Percentiles rank a stretch among this genome's conserved stretches.
Conservation (phyloP, 257 asterid species). For the Solanum ossicruentum region DNA sequence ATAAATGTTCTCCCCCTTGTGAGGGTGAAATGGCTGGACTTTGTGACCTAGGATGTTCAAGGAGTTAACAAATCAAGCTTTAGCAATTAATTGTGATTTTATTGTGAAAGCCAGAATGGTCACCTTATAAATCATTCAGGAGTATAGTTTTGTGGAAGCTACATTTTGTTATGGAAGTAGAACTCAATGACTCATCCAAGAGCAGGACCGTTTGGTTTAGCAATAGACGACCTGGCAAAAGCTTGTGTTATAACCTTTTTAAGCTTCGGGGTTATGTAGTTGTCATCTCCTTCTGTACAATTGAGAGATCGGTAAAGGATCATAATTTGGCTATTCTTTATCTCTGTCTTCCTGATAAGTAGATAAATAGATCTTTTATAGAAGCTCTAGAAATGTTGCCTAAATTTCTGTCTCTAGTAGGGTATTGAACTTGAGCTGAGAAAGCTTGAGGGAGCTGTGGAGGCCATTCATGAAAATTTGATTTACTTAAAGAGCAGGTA, state of each 20-base stretch:
- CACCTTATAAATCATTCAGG: neutral
- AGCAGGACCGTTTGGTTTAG: neutral
- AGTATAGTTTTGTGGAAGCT: neutral
- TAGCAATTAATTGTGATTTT: neutral
- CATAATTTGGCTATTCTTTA: neutral
- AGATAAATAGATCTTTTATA: neutral
- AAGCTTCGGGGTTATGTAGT: neutral
- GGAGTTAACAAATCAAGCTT: neutral
- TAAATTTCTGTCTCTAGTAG: slow-evolving; percentile 25
- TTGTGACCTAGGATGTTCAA: neutral
- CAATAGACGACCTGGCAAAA: neutral
- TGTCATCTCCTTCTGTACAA: neutral
- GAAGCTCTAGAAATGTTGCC: neutral
- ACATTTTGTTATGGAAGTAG: neutral
- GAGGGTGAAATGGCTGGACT: neutral
- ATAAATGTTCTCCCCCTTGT: neutral
- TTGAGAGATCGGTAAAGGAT: neutral
- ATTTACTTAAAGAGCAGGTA: slow-evolving; percentile 68
- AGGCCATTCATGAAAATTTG: slow-evolving; percentile 73
- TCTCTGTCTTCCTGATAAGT: neutral
- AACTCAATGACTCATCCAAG: neutral
- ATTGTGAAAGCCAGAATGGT: neutral
- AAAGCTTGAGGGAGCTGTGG: slow-evolving; percentile 89
- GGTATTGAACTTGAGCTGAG: slow-evolving; percentile 84
- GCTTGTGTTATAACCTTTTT: neutral